Base-by-base conservation (phyloP, 1,284 basidiomycete species). In the Trichosporon inkin region DNA sequence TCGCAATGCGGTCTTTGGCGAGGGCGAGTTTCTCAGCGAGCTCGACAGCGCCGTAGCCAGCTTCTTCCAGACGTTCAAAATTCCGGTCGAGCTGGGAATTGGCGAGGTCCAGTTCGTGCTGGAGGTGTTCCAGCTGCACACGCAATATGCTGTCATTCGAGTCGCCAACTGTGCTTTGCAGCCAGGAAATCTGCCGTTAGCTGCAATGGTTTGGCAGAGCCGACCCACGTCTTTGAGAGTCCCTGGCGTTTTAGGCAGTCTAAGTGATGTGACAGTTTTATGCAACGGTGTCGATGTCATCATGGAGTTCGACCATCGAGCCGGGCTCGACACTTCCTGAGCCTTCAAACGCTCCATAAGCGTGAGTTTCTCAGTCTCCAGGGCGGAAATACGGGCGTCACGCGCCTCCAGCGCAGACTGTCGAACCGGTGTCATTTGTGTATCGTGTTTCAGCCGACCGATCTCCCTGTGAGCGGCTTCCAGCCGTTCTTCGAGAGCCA, bases 381-480 rank as follows among this genome's bases (percentile, higher is more conserved):
- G 60, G 0, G 73, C 68, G 53, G 68, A 65, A 41, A 77, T 76
- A 19, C 68, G 63, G 0, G 69, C 67, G 52, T 78, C 71, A 11
- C 70, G 66, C 1, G 69, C 54, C 17, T 74, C 72, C 17, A 76
- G 44, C 0, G 70, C 64, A 0, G 71, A 67, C 44, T 72, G 67
- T 17, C 68, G 70, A 44, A 69, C 68, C 1, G 74, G 75, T 0
- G 69, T 61, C 1, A 68, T 63, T 0, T 59, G 82, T 22, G 92
- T 79, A 52, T 88, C 75, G 0, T 84, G 82, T 53, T 84, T 85
- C 49, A 95, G 79, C 17, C 85, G 83, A 0, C 86, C 88, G 60
- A 92, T 88, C 73, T 93, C 90, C 68, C 81, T 84, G 71, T 90
- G 83, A 0, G 92, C 91, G 1, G 85, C 83, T 62, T 90, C 88